Evolutionary conservation across 352 stramenopile species (phyloP).

Genomic region (Globisporangium spinosum): DNA sequence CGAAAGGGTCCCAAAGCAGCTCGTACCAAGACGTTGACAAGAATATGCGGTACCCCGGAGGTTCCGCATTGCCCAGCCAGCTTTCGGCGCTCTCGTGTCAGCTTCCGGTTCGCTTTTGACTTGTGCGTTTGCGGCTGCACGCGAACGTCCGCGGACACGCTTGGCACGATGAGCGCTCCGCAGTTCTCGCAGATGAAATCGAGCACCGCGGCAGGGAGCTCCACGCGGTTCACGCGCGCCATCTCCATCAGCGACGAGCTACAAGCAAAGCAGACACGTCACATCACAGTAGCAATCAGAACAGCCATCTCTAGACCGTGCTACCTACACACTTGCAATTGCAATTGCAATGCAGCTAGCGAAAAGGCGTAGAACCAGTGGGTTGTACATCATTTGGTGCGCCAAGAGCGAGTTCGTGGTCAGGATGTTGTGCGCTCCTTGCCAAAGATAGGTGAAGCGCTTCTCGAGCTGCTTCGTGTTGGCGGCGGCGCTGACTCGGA

Average conservation of each 20-base stretch:
- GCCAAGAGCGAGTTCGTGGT: slow-evolving; percentile 32
- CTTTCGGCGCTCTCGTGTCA: slow-evolving; percentile 32
- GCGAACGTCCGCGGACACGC: slow-evolving; percentile 46
- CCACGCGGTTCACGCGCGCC: slow-evolving; percentile 28
- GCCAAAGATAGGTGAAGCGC: slow-evolving; percentile 68
- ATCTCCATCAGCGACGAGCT: slow-evolving; percentile 56
- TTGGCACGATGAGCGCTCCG: slow-evolving; percentile 53
- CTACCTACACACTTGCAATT: neutral
- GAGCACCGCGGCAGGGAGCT: slow-evolving; percentile 43
- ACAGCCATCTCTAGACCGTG: neutral
- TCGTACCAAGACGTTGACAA: slow-evolving; percentile 40
- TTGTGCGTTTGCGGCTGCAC: slow-evolving; percentile 41
- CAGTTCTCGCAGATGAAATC: slow-evolving; percentile 72
- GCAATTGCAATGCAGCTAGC: neutral
- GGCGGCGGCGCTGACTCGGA: slow-evolving; percentile 14
- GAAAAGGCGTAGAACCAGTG: neutral
- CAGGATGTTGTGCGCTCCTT: slow-evolving; percentile 45
- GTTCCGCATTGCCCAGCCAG: slow-evolving; percentile 9
- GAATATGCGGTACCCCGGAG: slow-evolving; percentile 16
- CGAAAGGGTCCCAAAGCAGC: neutral
- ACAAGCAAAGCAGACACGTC: neutral
- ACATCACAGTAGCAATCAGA: neutral
- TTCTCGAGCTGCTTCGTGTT: slow-evolving; percentile 62
- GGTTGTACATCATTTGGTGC: slow-evolving; percentile 48
- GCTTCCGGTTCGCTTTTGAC: slow-evolving; percentile 45